Percentiles rank a stretch among this genome's conserved stretches.
Conservation (phyloP, 164 flowering plant species). For the Brasenia schreberi region DNA sequence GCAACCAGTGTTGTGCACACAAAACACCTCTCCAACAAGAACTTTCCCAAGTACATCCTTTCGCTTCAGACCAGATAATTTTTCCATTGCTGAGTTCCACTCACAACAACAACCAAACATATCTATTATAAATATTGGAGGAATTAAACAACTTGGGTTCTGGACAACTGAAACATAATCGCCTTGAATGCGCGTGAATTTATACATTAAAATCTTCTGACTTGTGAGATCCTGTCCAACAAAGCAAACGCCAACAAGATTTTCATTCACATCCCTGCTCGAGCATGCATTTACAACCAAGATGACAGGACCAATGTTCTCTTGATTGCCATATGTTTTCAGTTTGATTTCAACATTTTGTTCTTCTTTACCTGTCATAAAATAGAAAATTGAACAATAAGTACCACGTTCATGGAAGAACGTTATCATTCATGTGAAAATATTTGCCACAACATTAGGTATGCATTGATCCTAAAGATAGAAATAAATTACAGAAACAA, state of each 20-base stretch:
- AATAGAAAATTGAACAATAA: slow-evolving; percentile 3
- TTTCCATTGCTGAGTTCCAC: slow-evolving; percentile 73
- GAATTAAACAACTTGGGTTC: slow-evolving; percentile 53
- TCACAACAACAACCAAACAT: slow-evolving; percentile 51
- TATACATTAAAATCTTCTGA: slow-evolving; percentile 47
- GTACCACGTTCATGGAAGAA: background rate
- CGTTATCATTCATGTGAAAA: background rate
- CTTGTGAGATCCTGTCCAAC: slow-evolving; percentile 67
- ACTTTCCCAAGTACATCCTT: slow-evolving; percentile 38
- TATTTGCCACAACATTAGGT: background rate
- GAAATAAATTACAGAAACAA: background rate
- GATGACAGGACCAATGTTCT: slow-evolving; percentile 26
- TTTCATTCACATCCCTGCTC: slow-evolving; percentile 39
- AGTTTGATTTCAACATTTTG: slow-evolving; percentile 52
- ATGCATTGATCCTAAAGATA: background rate
- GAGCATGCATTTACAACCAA: slow-evolving; percentile 69
- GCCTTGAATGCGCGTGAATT: slow-evolving; percentile 54
- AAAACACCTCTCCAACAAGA: slow-evolving; percentile 71
- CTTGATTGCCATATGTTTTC: slow-evolving; percentile 33
- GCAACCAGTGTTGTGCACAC: slow-evolving; percentile 36
- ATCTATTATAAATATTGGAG: slow-evolving; percentile 67
- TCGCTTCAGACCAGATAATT: slow-evolving; percentile 45
- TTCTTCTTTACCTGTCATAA: slow-evolving; percentile 56
- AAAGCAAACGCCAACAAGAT: slow-evolving; percentile 58
- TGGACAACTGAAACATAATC: slow-evolving; percentile 52